Percentiles rank a stretch among this genome's conserved stretches.
These are phyloP conservation scores for Colletotrichum sp. DNA, from an alignment of 2,329 filamentous ascomycete species.

Conservation along the genomic window DNA sequence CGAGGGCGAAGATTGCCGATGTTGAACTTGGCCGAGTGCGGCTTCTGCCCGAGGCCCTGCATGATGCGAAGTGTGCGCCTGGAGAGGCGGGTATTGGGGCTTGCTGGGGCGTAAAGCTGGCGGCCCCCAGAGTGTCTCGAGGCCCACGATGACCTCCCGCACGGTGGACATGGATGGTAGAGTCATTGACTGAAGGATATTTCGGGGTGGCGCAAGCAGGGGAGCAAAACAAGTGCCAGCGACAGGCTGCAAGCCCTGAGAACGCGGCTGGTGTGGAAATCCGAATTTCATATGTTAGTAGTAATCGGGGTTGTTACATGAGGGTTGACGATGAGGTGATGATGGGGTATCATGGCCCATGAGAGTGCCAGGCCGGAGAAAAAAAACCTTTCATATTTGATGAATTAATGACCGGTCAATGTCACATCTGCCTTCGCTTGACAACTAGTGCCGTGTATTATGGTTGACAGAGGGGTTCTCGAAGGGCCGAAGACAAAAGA, in stretches of 20 bases:
- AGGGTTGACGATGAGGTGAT: background rate
- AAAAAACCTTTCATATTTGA: background rate
- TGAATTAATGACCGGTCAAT: background rate
- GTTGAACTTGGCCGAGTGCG: background rate
- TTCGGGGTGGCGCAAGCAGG: background rate
- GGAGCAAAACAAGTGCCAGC: background rate
- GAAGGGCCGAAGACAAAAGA: conserved; percentile 16
- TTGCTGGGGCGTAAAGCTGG: background rate
- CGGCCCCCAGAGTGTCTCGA: background rate
- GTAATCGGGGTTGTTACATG: background rate
- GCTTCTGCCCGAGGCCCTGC: background rate
- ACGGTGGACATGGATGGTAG: background rate
- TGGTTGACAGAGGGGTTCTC: background rate
- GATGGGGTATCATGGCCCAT: background rate
- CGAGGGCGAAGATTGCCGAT: background rate
- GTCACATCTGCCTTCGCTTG: conserved; percentile 1
- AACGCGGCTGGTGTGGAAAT: background rate
- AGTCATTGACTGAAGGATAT: background rate
- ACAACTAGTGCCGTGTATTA: background rate
- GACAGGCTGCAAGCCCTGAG: background rate
- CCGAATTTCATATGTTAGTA: background rate
- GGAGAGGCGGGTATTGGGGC: background rate
- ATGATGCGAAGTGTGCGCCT: background rate
- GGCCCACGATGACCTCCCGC: conserved; percentile 1
- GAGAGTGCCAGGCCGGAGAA: background rate